A percentile compares a stretch with the other conserved stretches of the same genome.
Conservation (phyloP, 768 basidiomycete genomes). For the Lactarius deliciosus region DNA sequence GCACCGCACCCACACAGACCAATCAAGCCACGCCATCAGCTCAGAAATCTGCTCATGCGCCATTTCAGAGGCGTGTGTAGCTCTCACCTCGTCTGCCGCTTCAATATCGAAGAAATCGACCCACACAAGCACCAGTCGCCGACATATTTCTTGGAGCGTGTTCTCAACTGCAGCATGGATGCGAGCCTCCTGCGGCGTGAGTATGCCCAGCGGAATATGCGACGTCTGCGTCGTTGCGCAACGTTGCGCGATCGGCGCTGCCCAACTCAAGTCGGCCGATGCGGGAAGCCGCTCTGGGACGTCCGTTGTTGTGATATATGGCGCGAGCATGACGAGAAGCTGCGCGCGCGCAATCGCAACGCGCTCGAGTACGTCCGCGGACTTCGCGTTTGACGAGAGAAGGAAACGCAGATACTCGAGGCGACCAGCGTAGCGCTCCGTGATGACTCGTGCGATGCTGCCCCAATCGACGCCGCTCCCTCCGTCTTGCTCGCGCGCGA, state of each 20-base stretch:
- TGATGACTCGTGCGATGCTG: constrained; percentile 39
- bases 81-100: constrained; percentile 1
- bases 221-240: constrained; percentile 24
- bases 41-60: constrained; percentile 16
- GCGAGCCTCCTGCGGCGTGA: constrained; percentile 27
- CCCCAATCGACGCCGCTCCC: constrained; percentile 46
- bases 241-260: constrained; percentile 23
- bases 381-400: neutral
- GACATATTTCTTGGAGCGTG: constrained; percentile 20
- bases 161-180: constrained; percentile 25
- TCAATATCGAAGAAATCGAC: constrained; percentile 29
- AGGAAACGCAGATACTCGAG: constrained; percentile 41
- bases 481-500: constrained; percentile 26
- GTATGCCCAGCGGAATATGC: constrained; percentile 1
- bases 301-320: constrained; percentile 33
- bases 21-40: constrained; percentile 31
- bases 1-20: constrained; percentile 30
- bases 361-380: neutral
- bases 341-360: constrained; percentile 14
- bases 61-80: neutral
- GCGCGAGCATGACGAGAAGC: constrained; percentile 32
- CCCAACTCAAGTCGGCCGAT: constrained; percentile 21
- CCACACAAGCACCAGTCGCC: constrained; percentile 27
- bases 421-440: constrained; percentile 44
- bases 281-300: constrained; percentile 7